Evolutionary conservation across 345 rosid genomes (phyloP).

Genomic region (Arabis hirsuta): DNA sequence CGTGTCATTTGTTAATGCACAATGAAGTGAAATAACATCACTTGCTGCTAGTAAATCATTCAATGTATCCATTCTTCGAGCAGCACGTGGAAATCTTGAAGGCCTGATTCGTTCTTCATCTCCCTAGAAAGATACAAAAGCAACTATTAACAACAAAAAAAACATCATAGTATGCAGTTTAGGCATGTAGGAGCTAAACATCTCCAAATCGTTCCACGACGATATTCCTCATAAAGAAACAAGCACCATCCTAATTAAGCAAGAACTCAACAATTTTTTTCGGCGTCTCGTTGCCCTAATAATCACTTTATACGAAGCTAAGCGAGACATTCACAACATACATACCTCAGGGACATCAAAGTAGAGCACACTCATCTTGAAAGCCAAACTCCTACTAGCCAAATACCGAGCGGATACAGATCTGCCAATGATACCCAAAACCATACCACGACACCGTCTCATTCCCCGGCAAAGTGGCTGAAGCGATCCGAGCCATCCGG

Average conservation of each 20-base stretch:
- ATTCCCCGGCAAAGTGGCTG: conserved; percentile 96
- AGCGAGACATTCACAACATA: background rate
- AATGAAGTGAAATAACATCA: conserved; percentile 94
- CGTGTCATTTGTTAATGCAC: conserved; percentile 84
- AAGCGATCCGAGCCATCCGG: conserved; percentile 94
- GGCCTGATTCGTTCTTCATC: conserved; percentile 65
- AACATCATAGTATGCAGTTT: background rate
- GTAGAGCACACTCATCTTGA: conserved; percentile 95
- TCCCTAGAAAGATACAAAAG: conserved; percentile 52
- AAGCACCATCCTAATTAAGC: background rate
- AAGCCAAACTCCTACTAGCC: conserved; percentile 90
- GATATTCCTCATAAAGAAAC: background rate
- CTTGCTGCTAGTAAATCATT: conserved; percentile 96
- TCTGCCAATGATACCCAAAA: conserved; percentile 92
- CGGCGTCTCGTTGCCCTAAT: background rate
- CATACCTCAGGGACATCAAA: conserved; percentile 83
- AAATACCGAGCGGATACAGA: conserved; percentile 82
- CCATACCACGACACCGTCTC: conserved; percentile 96
- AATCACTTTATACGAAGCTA: background rate
- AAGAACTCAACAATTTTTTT: background rate
- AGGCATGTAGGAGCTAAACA: background rate
- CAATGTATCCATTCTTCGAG: conserved; percentile 96
- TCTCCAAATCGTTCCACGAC: too few relatives aligned
- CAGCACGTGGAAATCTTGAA: conserved; percentile 81
- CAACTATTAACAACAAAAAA: conserved; percentile 9